Percentiles rank a stretch among this genome's conserved stretches.
Conservation (phyloP, 1,284 basidiomycete species). For the Sporisorium sorghi region DNA sequence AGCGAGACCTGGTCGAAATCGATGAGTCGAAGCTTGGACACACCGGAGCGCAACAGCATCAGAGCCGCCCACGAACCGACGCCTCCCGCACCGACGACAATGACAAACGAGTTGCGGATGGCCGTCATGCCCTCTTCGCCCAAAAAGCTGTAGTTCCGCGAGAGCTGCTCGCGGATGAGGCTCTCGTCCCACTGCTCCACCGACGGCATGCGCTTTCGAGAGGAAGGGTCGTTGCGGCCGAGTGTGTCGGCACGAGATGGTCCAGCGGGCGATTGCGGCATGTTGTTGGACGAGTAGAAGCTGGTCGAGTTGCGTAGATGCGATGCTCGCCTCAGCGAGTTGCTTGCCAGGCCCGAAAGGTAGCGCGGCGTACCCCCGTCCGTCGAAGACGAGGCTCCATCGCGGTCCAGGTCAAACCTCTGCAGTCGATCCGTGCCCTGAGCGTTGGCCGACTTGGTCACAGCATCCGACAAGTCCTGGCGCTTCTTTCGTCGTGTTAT, state of each 20-base stretch:
- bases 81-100: constrained; percentile 93
- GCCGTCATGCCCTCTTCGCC: constrained; percentile 88
- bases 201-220: constrained; percentile 34
- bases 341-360: constrained; percentile 42
- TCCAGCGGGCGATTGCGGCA: constrained; percentile 26
- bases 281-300: constrained; percentile 29
- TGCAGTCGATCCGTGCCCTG: constrained; percentile 38
- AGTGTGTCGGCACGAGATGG: constrained; percentile 32
- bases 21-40: constrained; percentile 63
- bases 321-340: constrained; percentile 29
- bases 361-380: constrained; percentile 58
- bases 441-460: constrained; percentile 40
- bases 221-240: constrained; percentile 13
- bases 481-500: constrained; percentile 44
- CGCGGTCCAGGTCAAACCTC: constrained; percentile 36
- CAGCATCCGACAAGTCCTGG: constrained; percentile 45
- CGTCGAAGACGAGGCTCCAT: constrained; percentile 39
- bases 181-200: constrained; percentile 65
- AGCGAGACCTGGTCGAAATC: constrained; percentile 71
- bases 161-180: constrained; percentile 76
- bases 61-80: constrained; percentile 95
- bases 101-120: constrained; percentile 81
- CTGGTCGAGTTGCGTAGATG: constrained; percentile 42
- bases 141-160: constrained; percentile 94
- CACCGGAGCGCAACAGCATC: constrained; percentile 74